Base-by-base conservation (phyloP, 257 asterid genomes). In the Fraxinus cuspidata region DNA sequence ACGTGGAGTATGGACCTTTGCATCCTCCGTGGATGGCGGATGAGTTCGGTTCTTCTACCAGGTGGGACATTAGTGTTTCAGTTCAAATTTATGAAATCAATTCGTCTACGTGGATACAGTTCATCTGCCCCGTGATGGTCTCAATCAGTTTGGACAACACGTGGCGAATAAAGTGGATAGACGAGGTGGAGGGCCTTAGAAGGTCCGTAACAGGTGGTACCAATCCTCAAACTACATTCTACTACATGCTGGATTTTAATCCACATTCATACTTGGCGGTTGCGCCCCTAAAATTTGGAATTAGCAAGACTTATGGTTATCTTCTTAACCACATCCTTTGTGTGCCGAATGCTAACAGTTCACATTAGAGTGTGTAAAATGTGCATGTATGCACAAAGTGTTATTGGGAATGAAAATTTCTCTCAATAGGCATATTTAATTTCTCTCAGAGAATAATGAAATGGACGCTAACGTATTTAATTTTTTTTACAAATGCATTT, bases 401-500 rank as follows among this genome's bases (percentile, higher is more conserved):
- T 25, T 11, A 25, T 63, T 63, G 31, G 31, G 67, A 58, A 25
- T 8, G n/a, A 63, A 60, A 63, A 63, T 2, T 25, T 63, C 1
- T 7, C 18, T 1, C 32, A 3, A 12, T 21, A 19, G 16, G 32
- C 29, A 51, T 60, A 29, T 49, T 75, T 74, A 40, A 27, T 42
- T 15, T 13, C 38, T 74, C 18, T 42, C 13, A 65, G 29, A 23
- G 47, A 58, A 7, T 25, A 16, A 35, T 42, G 77, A 32, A 28
- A 70, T 29, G 19, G 74, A 40, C 65, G 60, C 74, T 77, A 29
- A 78, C 77, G 27, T 71, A 53, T 79, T 60, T 79, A 19, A 68
- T 0, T 51, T 79, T 79, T 42, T 73, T 44, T 21, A n/a, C 74
- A 81, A 75, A 72, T 80, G 83, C 49, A 77, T 70, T 87, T 67